Base-by-base conservation (phyloP, 1,139 yeast species). In the Diutina ranongensis region DNA sequence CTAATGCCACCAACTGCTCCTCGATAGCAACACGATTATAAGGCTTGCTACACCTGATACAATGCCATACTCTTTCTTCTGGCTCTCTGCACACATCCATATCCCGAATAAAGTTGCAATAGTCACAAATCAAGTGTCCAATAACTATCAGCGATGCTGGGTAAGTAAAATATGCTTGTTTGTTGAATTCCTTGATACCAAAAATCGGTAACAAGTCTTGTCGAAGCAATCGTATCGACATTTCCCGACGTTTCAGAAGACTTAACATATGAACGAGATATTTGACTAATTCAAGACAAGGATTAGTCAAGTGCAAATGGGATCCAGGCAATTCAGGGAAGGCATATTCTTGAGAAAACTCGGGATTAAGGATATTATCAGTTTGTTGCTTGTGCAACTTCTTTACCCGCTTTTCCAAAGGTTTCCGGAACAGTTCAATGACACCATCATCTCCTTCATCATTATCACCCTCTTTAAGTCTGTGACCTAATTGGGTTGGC, bases 111-210 rank as follows among this genome's bases (percentile, higher is more conserved):
- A 67, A 74, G 52, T 80, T 81, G 63, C 99, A 94, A 54, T 82
- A 74, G 49, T 78, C 84, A 65, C 98, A 92, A 13, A 84, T 69
- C 3, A 87, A 72, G 46, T 81, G 81, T 2, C 83, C 76, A 2
- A 92, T 62, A 36, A 72, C 66, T 51, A 92, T 68, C 0, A 86
- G 74, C 0, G 83, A 70, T 48, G 94, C 76, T 9, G 97, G 97
- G 56, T 87, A 78, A 36, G 60, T 62, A 61, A 89, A 89, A n/a
- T 67, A 67, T 1, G 94, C 88, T 48, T 80, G 87, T 9, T 72
- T 72, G 53, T 88, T 81, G 61, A 92, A 94, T 59, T 92, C 98
- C 50, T 83, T 78, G 44, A 89, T 73, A 38, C 87, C 95, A 54
- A 94, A 76, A 4, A 84, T 63, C 2, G 74, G 71, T 40, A 92